Evolutionary conservation across 2,329 filamentous ascomycete species (phyloP), one percentile per base, ranked within the genome.

Genomic region (Aspergillus sp.): DNA sequence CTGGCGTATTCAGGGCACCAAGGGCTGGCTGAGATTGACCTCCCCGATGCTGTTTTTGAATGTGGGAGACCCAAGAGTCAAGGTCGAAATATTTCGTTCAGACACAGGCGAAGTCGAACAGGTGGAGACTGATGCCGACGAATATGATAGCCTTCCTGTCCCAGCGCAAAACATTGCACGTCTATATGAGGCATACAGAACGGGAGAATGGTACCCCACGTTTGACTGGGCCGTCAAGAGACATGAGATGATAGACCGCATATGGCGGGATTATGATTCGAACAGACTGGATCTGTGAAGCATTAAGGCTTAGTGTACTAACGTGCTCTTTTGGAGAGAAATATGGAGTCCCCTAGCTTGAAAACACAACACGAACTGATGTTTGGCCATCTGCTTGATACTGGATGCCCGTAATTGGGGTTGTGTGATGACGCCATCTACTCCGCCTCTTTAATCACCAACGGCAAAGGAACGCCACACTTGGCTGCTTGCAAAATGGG

Each of bases 111-210:
- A 73, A 16, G 69, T 81, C 1, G 73, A 52, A 42, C 45, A 55
- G 13, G 3, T 78, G 11, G 57, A 70, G 3, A 63, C 82, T 0
- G 58, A 71, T 0, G 77, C 76, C 69, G 64, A 75, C 3, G 79
- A 76, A 67, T 78, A 78, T 60, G 69, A 75, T 10, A 71, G 76
- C 10, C 54, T 83, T 16, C 75, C 79, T 0, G 32, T 74, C 1
- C 59, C 69, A 3, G 75, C 73, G 1, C 72, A 79, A 48, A 80
- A 77, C 57, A 78, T 86, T 23, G 83, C 76, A 0, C 74, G 73
- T 17, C 59, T 84, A 0, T 87, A 86, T 66, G 83, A 87, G 59
- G 74, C 72, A 1, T 83, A 77, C 68, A 79, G 79, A 4, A 71
- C 66, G 55, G 59, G 63, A 13, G 58, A 65, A 14, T 61, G 73